These are phyloP conservation scores for Fraxinus pennsylvanica DNA, from an alignment of 257 asterid species.

Conservation along the genomic window DNA sequence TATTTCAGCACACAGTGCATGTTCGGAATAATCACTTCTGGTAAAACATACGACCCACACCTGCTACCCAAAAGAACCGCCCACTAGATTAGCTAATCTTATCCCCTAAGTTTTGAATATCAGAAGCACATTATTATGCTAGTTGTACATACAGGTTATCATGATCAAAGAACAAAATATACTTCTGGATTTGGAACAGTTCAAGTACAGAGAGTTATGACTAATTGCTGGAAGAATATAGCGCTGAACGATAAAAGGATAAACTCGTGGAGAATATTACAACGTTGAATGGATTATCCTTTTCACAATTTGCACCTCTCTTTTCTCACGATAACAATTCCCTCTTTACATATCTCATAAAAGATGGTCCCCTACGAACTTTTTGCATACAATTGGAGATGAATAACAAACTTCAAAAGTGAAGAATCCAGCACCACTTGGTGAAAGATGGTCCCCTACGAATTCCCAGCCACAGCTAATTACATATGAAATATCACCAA, in stretches of 20 bases:
- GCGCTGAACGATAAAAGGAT: neutral
- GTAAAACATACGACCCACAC: too few relatives aligned
- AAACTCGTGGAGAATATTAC: neutral
- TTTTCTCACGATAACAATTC: neutral
- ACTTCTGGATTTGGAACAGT: neutral
- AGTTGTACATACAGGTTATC: neutral
- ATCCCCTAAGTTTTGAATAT: neutral
- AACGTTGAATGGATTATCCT: neutral
- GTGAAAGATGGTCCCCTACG: neutral
- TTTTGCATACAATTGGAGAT: neutral
- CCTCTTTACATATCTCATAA: neutral
- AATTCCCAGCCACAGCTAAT: neutral
- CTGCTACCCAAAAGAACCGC: too few relatives aligned
- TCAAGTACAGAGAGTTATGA: neutral
- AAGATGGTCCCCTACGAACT: too few relatives aligned
- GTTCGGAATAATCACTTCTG: too few relatives aligned
- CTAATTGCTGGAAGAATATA: neutral
- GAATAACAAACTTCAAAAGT: conserved; percentile 17
- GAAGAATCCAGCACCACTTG: conserved; percentile 14
- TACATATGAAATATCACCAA: neutral
- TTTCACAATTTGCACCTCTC: neutral
- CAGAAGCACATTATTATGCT: neutral
- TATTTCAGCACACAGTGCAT: neutral
- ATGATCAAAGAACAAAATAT: neutral
- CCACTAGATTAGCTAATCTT: too few relatives aligned